These are phyloP conservation scores for Ustilago sp. DNA, from an alignment of 1,284 basidiomycete species.

Conservation along the genomic window DNA sequence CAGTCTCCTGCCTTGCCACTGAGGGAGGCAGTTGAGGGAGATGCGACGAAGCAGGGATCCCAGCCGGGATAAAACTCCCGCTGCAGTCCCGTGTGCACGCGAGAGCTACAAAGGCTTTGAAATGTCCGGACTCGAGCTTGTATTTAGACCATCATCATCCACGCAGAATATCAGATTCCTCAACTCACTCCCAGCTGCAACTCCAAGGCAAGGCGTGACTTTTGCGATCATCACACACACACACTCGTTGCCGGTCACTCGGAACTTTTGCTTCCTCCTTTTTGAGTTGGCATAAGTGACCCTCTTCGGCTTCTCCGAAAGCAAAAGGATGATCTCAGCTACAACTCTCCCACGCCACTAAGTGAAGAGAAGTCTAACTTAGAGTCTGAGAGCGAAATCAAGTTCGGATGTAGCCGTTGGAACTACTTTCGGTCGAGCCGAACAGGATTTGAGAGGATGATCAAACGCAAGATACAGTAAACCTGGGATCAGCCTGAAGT, in stretches of 20 bases:
- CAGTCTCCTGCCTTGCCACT: too few species aligned
- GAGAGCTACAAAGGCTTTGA: too few species aligned
- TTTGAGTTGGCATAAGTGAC: background rate
- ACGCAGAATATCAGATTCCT: too few species aligned
- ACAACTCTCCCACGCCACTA: too few species aligned
- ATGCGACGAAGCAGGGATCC: too few species aligned
- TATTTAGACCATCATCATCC: too few species aligned
- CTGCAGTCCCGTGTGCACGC: too few species aligned
- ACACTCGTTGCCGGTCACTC: background rate
- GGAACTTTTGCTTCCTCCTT: background rate
- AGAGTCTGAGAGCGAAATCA: background rate
- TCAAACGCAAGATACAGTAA: background rate
- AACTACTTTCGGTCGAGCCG: background rate
- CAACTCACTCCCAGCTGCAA: background rate
- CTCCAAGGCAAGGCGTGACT: conserved; percentile 1
- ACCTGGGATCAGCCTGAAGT: conserved; percentile 2
- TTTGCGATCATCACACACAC: background rate
- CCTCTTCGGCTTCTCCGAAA: background rate
- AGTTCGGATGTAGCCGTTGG: conserved; percentile 5
- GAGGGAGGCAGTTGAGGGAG: too few species aligned
- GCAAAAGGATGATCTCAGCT: background rate
- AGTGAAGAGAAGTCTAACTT: too few species aligned
- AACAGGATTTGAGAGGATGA: background rate
- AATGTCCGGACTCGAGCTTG: too few species aligned
- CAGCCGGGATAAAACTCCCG: too few species aligned